Base-by-base conservation (phyloP, 176 grass and related monocot genomes). In the Hordeum marinum region DNA sequence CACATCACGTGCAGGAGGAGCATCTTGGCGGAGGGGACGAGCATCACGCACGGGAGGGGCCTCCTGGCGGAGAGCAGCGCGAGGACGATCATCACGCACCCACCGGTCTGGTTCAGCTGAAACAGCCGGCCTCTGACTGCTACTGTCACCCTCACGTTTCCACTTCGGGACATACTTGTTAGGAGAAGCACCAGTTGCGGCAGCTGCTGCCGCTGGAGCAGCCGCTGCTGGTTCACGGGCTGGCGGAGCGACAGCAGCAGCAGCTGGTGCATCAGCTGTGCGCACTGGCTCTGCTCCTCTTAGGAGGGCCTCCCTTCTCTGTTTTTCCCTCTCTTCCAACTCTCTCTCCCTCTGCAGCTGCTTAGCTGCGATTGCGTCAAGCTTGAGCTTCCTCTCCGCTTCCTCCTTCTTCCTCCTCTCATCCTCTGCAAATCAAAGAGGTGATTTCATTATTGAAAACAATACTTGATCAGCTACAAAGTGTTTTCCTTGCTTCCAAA, bases 381-480 rank as follows among this genome's bases (percentile, higher is more conserved):
- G 88, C 75, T 93, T 98, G 15, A 91, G 90, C 77, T 94, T 98
- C 60, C 63, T 84, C 68, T 98, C 96, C 0, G 86, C 81, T 52
- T 95, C 96, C 43, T 95, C 96, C 80, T 45, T 94, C 72, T 91
- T 98, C 81, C 80, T 90, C 42, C 66, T 95, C 76, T 98, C 96
- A 85, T 98, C 96, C 82, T 98, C 96, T 98, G 91, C 45, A 88
- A n/a, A 41, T 32, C 20, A 86, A 68, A 65, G 48, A 57, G 20
- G 2, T 21, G 52, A 1, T 57, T 55, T 21, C 18, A 57, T 57
- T 57, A 57, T 21, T 57, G 52, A 5, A 5, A 71, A 27, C 43
- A 74, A 31, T 1, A 10, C 10, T 50, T 29, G 8, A 50, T 74
- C 3, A 50, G 71, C 8, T 74, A 20, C 5, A 50, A 45, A 4